Evolutionary conservation across 2,329 filamentous ascomycete species (phyloP).

Genomic region (Plenodomus tracheiphilus): DNA sequence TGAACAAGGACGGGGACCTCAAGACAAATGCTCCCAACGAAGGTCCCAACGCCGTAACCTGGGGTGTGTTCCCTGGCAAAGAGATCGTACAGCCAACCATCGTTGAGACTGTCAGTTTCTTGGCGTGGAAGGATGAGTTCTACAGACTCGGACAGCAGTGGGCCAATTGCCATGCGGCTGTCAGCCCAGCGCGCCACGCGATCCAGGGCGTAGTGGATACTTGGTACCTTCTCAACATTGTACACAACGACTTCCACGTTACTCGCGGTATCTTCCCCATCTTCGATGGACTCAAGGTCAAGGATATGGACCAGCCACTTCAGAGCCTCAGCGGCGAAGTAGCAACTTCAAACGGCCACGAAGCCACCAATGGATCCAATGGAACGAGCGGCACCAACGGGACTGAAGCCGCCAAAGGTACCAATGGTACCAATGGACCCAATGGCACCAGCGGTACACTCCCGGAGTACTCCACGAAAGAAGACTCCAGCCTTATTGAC

Average conservation of each 20-base stretch:
- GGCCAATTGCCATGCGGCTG: conserved; percentile 84
- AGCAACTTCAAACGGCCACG: conserved; percentile 11
- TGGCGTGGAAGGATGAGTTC: conserved; percentile 98
- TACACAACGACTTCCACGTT: conserved; percentile 97
- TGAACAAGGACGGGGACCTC: conserved; percentile 79
- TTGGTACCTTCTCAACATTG: conserved; percentile 96
- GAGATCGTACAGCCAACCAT: conserved; percentile 99
- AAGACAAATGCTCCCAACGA: conserved; percentile 83
- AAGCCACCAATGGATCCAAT: conserved; percentile 7
- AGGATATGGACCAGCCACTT: conserved; percentile 60
- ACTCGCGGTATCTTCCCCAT: conserved; percentile 80
- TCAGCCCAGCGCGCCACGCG: conserved; percentile 75
- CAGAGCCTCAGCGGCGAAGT: conserved; percentile 16
- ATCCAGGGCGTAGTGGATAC: conserved; percentile 83
- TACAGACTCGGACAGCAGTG: conserved; percentile 91
- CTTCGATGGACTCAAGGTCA: conserved; percentile 76
- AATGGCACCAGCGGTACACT: conserved; percentile 20
- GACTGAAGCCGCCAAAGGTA: conserved; percentile 1
- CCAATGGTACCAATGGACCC: conserved; percentile 9
- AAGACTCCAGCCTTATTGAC: conserved; percentile 24
- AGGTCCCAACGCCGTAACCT: conserved; percentile 96
- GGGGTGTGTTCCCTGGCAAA: conserved; percentile 98
- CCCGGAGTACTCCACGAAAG: conserved; percentile 15
- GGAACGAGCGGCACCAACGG: conserved; percentile 14
- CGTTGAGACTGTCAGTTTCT: conserved; percentile 94